Percentiles rank a stretch among this genome's conserved stretches.
Conservation (phyloP, 1,139 yeast species). For the Candida neerlandica region DNA sequence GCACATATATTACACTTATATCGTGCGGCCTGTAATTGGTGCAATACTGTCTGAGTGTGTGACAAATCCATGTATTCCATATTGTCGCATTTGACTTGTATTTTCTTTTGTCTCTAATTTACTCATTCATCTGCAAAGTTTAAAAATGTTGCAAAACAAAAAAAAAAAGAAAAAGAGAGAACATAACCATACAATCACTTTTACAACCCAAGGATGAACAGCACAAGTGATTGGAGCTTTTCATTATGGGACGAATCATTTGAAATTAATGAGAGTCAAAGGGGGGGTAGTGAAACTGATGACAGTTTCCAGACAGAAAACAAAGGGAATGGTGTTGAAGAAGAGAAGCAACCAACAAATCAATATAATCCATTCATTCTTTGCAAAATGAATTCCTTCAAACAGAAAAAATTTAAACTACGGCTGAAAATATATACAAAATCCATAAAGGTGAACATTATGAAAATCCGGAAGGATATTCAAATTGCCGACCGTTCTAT, state of each 20-base stretch:
- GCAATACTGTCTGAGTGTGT: too few relatives aligned
- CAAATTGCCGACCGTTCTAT: neutral
- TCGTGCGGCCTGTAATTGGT: too few relatives aligned
- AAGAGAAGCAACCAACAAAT: constrained; percentile 3
- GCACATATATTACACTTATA: too few relatives aligned
- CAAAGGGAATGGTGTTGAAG: neutral
- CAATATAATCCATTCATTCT: constrained; percentile 16
- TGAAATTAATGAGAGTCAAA: constrained; percentile 3
- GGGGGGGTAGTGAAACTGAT: neutral
- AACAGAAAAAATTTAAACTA: constrained; percentile 8
- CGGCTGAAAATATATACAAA: constrained; percentile 9
- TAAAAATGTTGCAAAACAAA: neutral
- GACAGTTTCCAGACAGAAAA: neutral
- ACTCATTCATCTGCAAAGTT: neutral
- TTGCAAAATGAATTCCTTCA: constrained; percentile 16
- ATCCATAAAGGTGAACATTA: neutral
- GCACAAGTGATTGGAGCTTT: constrained; percentile 15
- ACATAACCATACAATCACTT: neutral
- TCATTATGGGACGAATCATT: constrained; percentile 14
- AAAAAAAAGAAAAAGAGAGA: neutral
- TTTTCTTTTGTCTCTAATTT: too few relatives aligned
- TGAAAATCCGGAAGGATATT: neutral
- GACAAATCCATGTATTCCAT: too few relatives aligned
- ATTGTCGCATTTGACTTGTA: too few relatives aligned
- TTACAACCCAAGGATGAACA: constrained; percentile 1